Conservation (phyloP, 306 rosid species). For the Carpinus fangiana region DNA sequence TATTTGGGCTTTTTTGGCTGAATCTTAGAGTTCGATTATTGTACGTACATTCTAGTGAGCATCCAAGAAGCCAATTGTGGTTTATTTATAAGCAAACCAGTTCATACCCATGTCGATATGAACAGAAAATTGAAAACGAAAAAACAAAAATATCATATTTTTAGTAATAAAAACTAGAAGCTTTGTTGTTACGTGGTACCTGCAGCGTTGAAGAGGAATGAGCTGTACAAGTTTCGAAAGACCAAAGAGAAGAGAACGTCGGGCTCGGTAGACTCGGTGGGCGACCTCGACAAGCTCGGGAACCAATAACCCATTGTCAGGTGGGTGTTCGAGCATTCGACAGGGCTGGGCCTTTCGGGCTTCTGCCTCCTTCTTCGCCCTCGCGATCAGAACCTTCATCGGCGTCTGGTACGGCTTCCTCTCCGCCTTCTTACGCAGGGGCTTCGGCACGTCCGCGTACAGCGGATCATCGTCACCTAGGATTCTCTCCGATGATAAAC, state of each 20-base stretch:
- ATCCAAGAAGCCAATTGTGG: neutral
- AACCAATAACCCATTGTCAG: slow-evolving; percentile 73
- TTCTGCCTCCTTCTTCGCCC: slow-evolving; percentile 66
- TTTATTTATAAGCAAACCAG: neutral
- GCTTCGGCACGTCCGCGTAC: slow-evolving; percentile 65
- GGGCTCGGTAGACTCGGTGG: slow-evolving; percentile 60
- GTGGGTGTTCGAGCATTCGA: slow-evolving; percentile 59
- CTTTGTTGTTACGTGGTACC: slow-evolving; percentile 29
- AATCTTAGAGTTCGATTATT: neutral
- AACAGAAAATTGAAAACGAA: neutral
- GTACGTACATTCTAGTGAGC: neutral
- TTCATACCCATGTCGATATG: neutral
- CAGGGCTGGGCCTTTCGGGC: slow-evolving; percentile 63
- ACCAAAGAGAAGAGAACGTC: slow-evolving; percentile 44
- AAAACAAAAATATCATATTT: neutral
- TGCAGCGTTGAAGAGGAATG: slow-evolving; percentile 63
- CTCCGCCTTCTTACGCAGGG: slow-evolving; percentile 44
- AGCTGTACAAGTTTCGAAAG: slow-evolving; percentile 47
- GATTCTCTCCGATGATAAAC: slow-evolving; percentile 34
- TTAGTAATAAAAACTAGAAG: neutral
- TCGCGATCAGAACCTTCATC: slow-evolving; percentile 68
- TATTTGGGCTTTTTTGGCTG: neutral
- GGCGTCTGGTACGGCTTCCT: slow-evolving; percentile 78
- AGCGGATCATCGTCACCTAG: slow-evolving; percentile 23
- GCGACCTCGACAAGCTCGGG: slow-evolving; percentile 73